Conservation (phyloP, 2,329 filamentous ascomycete species). For the Mycosphaerelloides madeirae region DNA sequence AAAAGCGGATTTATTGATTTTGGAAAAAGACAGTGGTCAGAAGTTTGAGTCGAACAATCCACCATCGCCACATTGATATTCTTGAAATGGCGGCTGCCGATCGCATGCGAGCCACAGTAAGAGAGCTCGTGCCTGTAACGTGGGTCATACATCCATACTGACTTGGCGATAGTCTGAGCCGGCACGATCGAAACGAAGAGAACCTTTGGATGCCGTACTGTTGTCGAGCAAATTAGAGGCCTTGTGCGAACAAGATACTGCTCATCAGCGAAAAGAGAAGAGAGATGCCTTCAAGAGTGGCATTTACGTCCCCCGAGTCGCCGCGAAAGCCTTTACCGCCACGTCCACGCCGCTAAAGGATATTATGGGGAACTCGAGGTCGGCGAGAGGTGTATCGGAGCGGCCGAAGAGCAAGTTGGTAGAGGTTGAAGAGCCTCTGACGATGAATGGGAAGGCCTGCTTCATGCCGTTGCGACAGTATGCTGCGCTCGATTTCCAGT, state of each 20-base stretch:
- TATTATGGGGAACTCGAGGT: not conserved
- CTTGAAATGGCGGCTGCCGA: too few relatives aligned
- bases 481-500: not conserved
- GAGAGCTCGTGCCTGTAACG: too few relatives aligned
- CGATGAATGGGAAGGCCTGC: constrained; percentile 1
- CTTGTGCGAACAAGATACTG: constrained; percentile 17
- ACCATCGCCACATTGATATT: too few relatives aligned
- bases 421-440: not conserved
- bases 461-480: not conserved
- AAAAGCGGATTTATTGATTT: too few relatives aligned
- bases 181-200: not conserved
- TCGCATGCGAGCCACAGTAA: too few relatives aligned
- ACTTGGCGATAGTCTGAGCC: too few relatives aligned
- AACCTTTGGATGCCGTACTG: constrained; percentile 12
- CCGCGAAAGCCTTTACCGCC: constrained; percentile 14
- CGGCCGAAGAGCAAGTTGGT: not conserved
- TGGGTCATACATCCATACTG: too few relatives aligned
- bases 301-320: constrained; percentile 14
- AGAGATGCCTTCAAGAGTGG: constrained; percentile 9
- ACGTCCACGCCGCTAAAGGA: constrained; percentile 9
- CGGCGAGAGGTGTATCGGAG: not conserved
- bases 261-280: constrained; percentile 9
- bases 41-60: too few relatives aligned
- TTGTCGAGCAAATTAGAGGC: constrained; percentile 20
- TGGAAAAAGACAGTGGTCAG: too few relatives aligned